Evolutionary conservation across 2,329 filamentous ascomycete genomes (phyloP).

Genomic region (Colletotrichum eleusines): DNA sequence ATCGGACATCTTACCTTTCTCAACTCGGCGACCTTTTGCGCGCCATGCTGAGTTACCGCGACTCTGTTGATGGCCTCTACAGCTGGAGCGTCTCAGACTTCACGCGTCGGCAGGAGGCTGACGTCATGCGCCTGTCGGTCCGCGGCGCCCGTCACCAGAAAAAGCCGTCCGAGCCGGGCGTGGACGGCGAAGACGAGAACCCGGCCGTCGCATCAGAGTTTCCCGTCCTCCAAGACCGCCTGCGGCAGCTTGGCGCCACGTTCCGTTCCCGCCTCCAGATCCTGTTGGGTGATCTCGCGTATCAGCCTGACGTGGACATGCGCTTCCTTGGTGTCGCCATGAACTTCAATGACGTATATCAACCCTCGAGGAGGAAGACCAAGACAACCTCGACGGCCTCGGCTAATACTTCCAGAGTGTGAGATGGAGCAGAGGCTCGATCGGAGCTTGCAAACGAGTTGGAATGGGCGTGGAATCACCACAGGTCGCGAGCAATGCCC

Average conservation of each 20-base stretch:
- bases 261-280: constrained; percentile 84
- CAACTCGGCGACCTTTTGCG: constrained; percentile 94
- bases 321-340: constrained; percentile 95
- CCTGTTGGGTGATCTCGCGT: constrained; percentile 88
- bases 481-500: neutral
- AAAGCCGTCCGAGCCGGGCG: constrained; percentile 33
- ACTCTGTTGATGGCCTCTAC: constrained; percentile 93
- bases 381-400: constrained; percentile 49
- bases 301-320: constrained; percentile 95
- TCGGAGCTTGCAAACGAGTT: neutral
- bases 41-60: constrained; percentile 93
- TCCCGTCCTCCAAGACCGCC: constrained; percentile 78
- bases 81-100: constrained; percentile 96
- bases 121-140: constrained; percentile 75
- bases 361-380: constrained; percentile 76
- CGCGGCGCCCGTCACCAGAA: constrained; percentile 49
- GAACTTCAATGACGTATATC: constrained; percentile 99
- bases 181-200: constrained; percentile 44
- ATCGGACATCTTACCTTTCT: constrained; percentile 82
- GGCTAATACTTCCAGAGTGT: constrained; percentile 34
- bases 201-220: constrained; percentile 71
- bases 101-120: constrained; percentile 87
- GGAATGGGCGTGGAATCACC: constrained; percentile 1
- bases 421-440: neutral
- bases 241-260: constrained; percentile 78